Conservation (phyloP, 768 basidiomycete species). For the Naganishia friedmannii region DNA sequence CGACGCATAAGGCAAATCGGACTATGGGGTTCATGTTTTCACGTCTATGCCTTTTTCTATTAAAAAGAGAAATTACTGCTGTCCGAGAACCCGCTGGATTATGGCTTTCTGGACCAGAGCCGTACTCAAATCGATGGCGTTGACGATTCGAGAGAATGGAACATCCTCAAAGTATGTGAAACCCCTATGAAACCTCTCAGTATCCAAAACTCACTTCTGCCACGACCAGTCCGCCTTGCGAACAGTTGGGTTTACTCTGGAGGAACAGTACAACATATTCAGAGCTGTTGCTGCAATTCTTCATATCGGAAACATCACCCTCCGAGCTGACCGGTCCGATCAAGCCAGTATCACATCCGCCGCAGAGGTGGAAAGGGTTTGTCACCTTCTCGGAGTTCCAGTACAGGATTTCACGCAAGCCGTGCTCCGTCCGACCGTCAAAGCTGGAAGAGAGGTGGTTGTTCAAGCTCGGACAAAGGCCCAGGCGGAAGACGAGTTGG, state of each 20-base stretch:
- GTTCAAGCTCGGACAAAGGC: conserved; percentile 84
- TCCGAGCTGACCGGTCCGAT: conserved; percentile 73
- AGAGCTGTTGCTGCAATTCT: conserved; percentile 88
- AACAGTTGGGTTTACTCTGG: conserved; percentile 77
- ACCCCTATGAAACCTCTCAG: background rate
- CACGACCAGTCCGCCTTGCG: conserved; percentile 68
- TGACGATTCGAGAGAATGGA: conserved; percentile 87
- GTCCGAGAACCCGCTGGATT: conserved; percentile 70
- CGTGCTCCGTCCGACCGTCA: conserved; percentile 79
- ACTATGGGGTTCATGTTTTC: background rate
- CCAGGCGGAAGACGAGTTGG: conserved; percentile 89
- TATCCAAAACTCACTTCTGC: background rate
- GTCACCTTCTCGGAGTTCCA: conserved; percentile 85
- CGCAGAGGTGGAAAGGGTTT: conserved; percentile 64
- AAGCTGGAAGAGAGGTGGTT: conserved; percentile 96
- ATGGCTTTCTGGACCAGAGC: conserved; percentile 87
- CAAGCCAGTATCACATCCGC: conserved; percentile 64
- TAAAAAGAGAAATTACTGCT: conserved; percentile 68
- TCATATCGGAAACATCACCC: conserved; percentile 88
- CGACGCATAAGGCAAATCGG: background rate
- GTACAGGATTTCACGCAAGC: conserved; percentile 83
- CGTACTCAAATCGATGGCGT: conserved; percentile 90
- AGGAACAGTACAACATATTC: conserved; percentile 88
- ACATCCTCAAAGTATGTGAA: conserved; percentile 63
- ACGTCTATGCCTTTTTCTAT: no score